phyloP scores from a whole-genome alignment of 495 filamentous ascomycete species.

The Aspergillus cavernicola region DNA sequence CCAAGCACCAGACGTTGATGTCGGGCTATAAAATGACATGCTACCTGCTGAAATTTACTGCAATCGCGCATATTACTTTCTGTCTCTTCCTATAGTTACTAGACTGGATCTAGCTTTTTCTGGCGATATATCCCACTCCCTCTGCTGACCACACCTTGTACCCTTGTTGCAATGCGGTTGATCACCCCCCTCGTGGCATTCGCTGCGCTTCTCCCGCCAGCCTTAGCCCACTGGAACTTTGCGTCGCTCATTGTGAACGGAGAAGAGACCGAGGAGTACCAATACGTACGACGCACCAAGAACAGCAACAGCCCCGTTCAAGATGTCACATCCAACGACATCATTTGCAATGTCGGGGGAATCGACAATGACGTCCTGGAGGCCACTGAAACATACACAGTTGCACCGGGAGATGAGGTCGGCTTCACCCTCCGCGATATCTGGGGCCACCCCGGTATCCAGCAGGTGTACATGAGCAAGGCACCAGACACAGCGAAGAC shows the following conservation, averaged over 20 bases:
- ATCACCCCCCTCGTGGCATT: not conserved
- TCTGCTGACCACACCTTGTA: no score
- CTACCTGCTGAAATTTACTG: no score
- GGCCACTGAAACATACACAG: constrained; percentile 9
- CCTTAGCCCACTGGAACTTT: not conserved
- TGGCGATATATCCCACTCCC: no score
- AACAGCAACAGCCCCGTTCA: constrained; percentile 15
- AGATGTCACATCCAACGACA: constrained; percentile 13
- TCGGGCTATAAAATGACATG: no score
- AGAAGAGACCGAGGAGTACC: not conserved
- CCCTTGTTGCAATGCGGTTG: no score
- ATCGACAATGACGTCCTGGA: constrained; percentile 11
- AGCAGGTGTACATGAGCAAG: constrained; percentile 7
- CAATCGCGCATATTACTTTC: no score
- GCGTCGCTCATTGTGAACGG: not conserved
- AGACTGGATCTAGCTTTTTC: no score
- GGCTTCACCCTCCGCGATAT: constrained; percentile 11
- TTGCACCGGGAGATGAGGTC: constrained; percentile 14
- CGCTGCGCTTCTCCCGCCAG: not conserved
- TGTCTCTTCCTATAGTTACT: no score
- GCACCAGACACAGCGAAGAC: constrained; percentile 1
- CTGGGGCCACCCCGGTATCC: constrained; percentile 5
- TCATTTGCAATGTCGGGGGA: constrained; percentile 16
- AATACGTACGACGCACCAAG: constrained; percentile 4
- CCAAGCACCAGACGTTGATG: no score